These are phyloP conservation scores for Russula compacta DNA, from an alignment of 768 basidiomycete genomes.

Conservation along the genomic window DNA sequence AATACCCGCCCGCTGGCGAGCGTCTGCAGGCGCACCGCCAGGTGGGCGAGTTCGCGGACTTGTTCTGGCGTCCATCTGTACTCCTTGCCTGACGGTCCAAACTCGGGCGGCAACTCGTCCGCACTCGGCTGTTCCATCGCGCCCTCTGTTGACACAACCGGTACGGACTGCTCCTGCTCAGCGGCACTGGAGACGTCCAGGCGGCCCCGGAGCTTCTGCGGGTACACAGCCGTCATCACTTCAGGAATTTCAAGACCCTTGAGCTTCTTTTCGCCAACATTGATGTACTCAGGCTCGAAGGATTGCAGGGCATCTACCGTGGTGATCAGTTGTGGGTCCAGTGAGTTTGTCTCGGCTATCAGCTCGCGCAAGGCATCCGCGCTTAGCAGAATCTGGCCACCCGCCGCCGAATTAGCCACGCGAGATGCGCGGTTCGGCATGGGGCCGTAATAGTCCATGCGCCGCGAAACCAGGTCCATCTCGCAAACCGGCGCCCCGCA, in stretches of 20 bases:
- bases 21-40: conserved; percentile 76
- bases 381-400: conserved; percentile 92
- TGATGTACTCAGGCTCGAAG: conserved; percentile 58
- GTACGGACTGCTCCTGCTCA: background rate
- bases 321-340: conserved; percentile 27
- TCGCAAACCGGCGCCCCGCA: conserved; percentile 87
- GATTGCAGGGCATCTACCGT: conserved; percentile 69
- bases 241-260: conserved; percentile 94
- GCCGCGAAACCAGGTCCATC: conserved; percentile 63
- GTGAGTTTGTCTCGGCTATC: conserved; percentile 43
- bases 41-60: conserved; percentile 59
- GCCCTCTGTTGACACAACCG: conserved; percentile 8
- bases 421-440: conserved; percentile 93
- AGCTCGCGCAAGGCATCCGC: conserved; percentile 82
- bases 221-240: conserved; percentile 77
- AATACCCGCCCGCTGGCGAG: conserved; percentile 39
- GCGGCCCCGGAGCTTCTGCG: conserved; percentile 61
- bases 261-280: conserved; percentile 84
- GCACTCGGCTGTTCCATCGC: conserved; percentile 27
- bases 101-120: conserved; percentile 43
- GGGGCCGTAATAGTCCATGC: conserved; percentile 98
- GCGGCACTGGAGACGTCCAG: conserved; percentile 27
- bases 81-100: background rate
- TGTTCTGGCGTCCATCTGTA: conserved; percentile 53
- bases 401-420: conserved; percentile 72